Percentiles rank a stretch among this genome's conserved stretches.
Evolutionary conservation across 2,329 filamentous ascomycete genomes (phyloP).

Genomic region (Cladosporium oxysporum): DNA sequence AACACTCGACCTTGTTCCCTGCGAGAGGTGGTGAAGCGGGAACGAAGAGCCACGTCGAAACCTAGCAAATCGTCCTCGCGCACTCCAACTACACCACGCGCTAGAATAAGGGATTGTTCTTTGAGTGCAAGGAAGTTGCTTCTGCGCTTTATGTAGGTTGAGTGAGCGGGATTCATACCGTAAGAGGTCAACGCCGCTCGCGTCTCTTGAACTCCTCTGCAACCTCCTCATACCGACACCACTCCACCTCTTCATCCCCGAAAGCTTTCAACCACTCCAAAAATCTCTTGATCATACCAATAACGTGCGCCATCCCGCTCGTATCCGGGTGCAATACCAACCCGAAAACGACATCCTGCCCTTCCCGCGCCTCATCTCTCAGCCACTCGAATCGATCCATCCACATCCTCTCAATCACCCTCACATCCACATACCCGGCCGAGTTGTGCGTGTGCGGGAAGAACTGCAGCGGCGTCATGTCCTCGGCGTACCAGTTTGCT

Average conservation of each 20-base stretch:
- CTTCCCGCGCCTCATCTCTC: constrained; percentile 38
- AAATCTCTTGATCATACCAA: constrained; percentile 58
- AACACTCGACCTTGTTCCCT: too few relatives aligned
- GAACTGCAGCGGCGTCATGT: constrained; percentile 53
- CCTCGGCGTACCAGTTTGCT: constrained; percentile 54
- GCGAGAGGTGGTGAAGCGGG: too few relatives aligned
- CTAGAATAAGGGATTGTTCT: too few relatives aligned
- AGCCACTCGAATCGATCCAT: constrained; percentile 61
- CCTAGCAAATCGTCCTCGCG: too few relatives aligned
- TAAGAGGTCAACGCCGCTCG: background rate
- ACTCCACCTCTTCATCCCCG: constrained; percentile 50
- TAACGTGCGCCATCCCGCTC: constrained; percentile 62
- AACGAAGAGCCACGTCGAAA: too few relatives aligned
- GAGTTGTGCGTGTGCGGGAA: constrained; percentile 53
- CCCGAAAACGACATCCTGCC: constrained; percentile 50
- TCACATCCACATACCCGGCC: constrained; percentile 59
- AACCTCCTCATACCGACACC: constrained; percentile 43
- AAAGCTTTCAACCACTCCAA: constrained; percentile 52
- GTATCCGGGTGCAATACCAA: constrained; percentile 60
- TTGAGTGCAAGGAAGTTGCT: too few relatives aligned
- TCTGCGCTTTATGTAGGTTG: too few relatives aligned
- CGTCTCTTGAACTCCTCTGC: constrained; percentile 39
- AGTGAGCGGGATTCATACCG: background rate
- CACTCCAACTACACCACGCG: too few relatives aligned
- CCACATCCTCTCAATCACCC: constrained; percentile 62